Evolutionary conservation across 225 moss, liverwort and hornwort species (phyloP), one percentile per base, ranked within the genome.

Genomic region (Polytrichum commune): DNA sequence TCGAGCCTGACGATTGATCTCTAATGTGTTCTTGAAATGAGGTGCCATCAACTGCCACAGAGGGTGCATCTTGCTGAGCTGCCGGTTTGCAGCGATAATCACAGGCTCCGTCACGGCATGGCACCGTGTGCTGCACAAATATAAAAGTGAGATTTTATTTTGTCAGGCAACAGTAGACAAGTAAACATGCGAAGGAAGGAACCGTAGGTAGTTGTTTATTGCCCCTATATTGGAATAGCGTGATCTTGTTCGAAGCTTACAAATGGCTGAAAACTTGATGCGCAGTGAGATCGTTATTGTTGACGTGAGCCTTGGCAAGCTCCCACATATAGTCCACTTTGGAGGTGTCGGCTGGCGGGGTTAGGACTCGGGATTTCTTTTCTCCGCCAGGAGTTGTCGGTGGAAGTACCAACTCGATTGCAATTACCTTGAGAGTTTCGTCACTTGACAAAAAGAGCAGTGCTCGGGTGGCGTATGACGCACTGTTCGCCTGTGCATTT

Each of bases 181-280:
- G 20, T 16, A 5, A 27, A 66, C n/a, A 13, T 32, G 22, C 32
- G 16, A 55, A 25, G 28, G 29, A 72, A 16, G 30, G 7, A 27
- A 29, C 53, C 27, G 2, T 35, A 35, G 35, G 35, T 9, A 8
- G 2, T 9, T 9, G 2, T 35, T 35, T 35, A 9, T 35, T 35
- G 35, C 35, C 35, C 35, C 9, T 26, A 27, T 55, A 13, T 19
- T 26, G 1, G 8, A 22, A 55, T 7, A 19, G 29, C 9, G 6
- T n/a, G n/a, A 60, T 7, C 25, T 64, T 27, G 18, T 1, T 8
- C 7, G 63, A 61, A 1, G 27, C 87, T 84, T 35, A 87, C 87
- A 84, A 87, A 35, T 87, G 87, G 28, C 84, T 84, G 33, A 84
- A 84, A 1, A 87, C 84, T 87, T 87, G 87, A 56, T 87, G 87